Evolutionary conservation across 768 basidiomycete genomes (phyloP), one percentile per base, ranked within the genome.

Genomic region (Pleurotus djamor): DNA sequence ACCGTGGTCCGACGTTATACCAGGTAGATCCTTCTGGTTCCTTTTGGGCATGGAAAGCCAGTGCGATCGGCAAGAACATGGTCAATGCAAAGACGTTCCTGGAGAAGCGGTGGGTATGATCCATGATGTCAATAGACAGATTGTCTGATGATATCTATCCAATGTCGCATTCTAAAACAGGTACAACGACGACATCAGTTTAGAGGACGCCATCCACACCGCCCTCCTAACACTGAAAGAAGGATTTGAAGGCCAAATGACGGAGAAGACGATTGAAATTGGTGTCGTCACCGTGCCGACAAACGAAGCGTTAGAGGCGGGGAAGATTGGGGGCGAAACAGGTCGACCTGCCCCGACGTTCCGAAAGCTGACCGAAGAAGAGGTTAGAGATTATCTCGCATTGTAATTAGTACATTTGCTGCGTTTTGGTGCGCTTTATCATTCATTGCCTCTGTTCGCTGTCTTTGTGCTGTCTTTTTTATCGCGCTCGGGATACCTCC

Each of bases 11-110:
- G 63, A 90, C 88, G n/a, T 81, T 99, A 64, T 98, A 97, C 76
- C 97, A 99, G 74, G 96, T 99, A 45, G 97, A 99, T 77, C 97
- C 97, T 43, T 97, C 95, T 38, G 97, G 97, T 57, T 94, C 94
- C 35, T 99, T 93, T 77, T 99, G 97, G 97, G 96, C 97, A 34
- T 99, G 97, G 97, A 99, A 99, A 72, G 97, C 97, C 6, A 96
- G 94, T 70, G 97, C 97, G 9, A 99, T 98, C 66, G 97, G 97
- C 43, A 99, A 99, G 79, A 98, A 98, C 75, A 98, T 98, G 94
- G 87, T 95, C 48, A 99, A 99, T 67, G 97, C 96, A 37, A 99
- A 99, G 77, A 99, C 97, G 6, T 99, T 99, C 76, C 75, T 99
- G 65, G 97, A 99, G 76, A 99, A 99, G 76, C 87, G 97, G 94